A percentile compares a stretch with the other conserved stretches of the same genome.
These are phyloP conservation scores for Spathaspora sp. DNA, from an alignment of 1,139 yeast species.

Conservation along the genomic window DNA sequence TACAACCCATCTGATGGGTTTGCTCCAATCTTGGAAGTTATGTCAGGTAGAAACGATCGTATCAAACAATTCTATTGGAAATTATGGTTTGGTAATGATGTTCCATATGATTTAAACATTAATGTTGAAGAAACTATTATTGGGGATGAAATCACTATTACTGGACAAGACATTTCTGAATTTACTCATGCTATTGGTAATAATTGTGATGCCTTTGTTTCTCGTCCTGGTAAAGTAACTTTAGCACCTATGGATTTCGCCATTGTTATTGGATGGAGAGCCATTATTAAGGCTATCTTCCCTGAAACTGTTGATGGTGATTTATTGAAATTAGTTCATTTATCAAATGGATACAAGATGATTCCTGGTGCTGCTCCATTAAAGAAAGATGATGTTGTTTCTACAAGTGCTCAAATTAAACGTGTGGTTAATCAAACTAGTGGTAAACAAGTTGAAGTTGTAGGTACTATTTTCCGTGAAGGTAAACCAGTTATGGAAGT, in stretches of 20 bases:
- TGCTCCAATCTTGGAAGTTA: slow-evolving; percentile 89
- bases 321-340: slow-evolving; percentile 86
- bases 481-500: slow-evolving; percentile 88
- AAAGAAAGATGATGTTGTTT: slow-evolving; percentile 82
- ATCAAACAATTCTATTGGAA: slow-evolving; percentile 97
- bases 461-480: slow-evolving; percentile 82
- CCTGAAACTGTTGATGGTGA: slow-evolving; percentile 97
- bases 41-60: slow-evolving; percentile 88
- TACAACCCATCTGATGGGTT: slow-evolving; percentile 86
- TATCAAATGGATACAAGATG: slow-evolving; percentile 94
- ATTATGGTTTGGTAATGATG: slow-evolving; percentile 82
- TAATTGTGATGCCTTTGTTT: slow-evolving; percentile 93
- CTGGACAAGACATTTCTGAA: slow-evolving; percentile 80
- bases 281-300: slow-evolving; percentile 95
- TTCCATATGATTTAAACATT: slow-evolving; percentile 59
- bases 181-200: slow-evolving; percentile 97
- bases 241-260: slow-evolving; percentile 99
- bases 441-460: slow-evolving; percentile 95
- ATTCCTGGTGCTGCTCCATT: slow-evolving; percentile 88
- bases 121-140: slow-evolving; percentile 68
- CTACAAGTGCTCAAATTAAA: slow-evolving; percentile 79
- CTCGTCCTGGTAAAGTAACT: slow-evolving; percentile 79
- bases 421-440: slow-evolving; percentile 88
- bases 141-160: slow-evolving; percentile 70
- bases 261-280: slow-evolving; percentile 97